phyloP scores from a whole-genome alignment of 306 rosid species.

The Begonia fuchsioides region DNA sequence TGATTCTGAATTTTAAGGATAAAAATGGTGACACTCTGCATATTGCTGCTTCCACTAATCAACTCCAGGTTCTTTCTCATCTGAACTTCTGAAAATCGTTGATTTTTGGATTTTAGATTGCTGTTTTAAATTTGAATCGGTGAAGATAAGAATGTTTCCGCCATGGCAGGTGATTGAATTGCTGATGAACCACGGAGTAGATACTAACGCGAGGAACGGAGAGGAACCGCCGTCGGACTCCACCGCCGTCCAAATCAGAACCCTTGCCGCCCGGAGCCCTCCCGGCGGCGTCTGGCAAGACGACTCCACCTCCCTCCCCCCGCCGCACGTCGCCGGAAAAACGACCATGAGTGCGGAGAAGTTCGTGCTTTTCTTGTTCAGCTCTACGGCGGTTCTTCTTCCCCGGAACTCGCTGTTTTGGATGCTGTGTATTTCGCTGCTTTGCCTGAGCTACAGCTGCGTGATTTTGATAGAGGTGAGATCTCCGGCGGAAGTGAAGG shows the following conservation, averaged over 20 bases:
- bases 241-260: background rate
- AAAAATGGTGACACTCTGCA: slow-evolving; percentile 22
- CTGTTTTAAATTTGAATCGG: background rate
- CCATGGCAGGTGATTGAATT: slow-evolving; percentile 17
- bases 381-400: background rate
- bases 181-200: slow-evolving; percentile 7
- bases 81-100: background rate
- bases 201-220: slow-evolving; percentile 11
- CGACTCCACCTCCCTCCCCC: background rate
- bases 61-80: slow-evolving; percentile 7
- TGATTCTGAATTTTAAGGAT: background rate
- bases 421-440: background rate
- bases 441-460: background rate
- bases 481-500: background rate
- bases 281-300: slow-evolving; percentile 3
- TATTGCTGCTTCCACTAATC: slow-evolving; percentile 10
- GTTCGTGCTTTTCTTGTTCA: background rate
- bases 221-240: background rate
- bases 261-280: slow-evolving; percentile 5
- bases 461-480: background rate
- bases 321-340: background rate
- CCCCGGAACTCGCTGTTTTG: background rate
- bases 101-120: too few relatives aligned
- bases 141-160: background rate
- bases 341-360: background rate